phyloP scores from a whole-genome alignment of 1,284 basidiomycete species.

The Ganoderma lingzhi region DNA sequence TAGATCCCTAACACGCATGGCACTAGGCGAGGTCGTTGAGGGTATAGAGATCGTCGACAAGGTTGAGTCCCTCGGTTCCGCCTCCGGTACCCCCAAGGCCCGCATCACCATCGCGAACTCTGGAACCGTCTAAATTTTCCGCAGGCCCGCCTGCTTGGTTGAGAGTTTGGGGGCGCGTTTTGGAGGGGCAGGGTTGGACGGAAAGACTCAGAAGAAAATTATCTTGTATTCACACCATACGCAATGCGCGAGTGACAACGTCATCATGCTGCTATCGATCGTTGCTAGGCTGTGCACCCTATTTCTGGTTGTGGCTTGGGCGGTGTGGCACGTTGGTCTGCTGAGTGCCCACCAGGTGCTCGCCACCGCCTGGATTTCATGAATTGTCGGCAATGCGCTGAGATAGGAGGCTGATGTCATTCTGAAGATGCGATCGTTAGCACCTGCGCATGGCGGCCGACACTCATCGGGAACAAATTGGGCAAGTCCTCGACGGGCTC shows the following conservation, averaged over 20 bases:
- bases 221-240: constrained; percentile 35
- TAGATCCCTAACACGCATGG: not conserved
- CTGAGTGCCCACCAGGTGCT: constrained; percentile 9
- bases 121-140: constrained; percentile 57
- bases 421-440: not conserved
- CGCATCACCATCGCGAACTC: constrained; percentile 59
- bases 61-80: constrained; percentile 69
- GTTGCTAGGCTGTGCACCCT: constrained; percentile 15
- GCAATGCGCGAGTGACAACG: constrained; percentile 26
- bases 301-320: constrained; percentile 13
- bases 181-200: constrained; percentile 23
- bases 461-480: not conserved
- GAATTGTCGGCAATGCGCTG: not conserved
- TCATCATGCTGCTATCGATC: constrained; percentile 23
- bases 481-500: not conserved
- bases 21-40: constrained; percentile 67
- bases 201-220: constrained; percentile 37
- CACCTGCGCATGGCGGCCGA: not conserved
- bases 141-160: constrained; percentile 14
- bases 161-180: constrained; percentile 16
- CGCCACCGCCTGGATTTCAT: not conserved
- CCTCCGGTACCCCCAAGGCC: constrained; percentile 54
- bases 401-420: not conserved
- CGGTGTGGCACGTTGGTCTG: constrained; percentile 16
- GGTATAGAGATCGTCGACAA: constrained; percentile 69